Percentiles rank a stretch among this genome's conserved stretches.
Conservation (phyloP, 768 basidiomycete species). For the Podaxis sp. region DNA sequence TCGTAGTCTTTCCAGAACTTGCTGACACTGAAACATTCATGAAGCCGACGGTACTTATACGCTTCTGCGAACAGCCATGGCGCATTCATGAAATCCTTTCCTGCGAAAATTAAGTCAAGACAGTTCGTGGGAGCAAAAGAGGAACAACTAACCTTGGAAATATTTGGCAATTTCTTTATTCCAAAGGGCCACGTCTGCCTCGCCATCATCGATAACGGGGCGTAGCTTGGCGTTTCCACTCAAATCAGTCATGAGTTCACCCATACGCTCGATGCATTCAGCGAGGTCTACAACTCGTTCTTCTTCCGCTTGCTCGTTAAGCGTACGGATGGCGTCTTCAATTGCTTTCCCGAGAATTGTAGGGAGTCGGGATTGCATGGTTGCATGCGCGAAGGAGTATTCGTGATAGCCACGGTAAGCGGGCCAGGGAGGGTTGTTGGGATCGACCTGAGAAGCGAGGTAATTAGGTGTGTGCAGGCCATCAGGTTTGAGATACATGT, state of each 20-base stretch:
- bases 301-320: slow-evolving; percentile 83
- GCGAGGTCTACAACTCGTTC: slow-evolving; percentile 84
- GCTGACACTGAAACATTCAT: slow-evolving; percentile 91
- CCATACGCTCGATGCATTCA: slow-evolving; percentile 87
- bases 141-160: slow-evolving; percentile 68
- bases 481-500: slow-evolving; percentile 14
- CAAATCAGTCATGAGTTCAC: slow-evolving; percentile 83
- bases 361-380: slow-evolving; percentile 94
- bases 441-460: slow-evolving; percentile 54
- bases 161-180: slow-evolving; percentile 96
- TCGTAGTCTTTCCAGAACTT: slow-evolving; percentile 91
- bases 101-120: slow-evolving; percentile 30
- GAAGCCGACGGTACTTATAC: slow-evolving; percentile 88
- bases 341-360: slow-evolving; percentile 96
- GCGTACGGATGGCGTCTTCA: slow-evolving; percentile 84
- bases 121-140: neutral
- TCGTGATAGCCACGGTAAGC: slow-evolving; percentile 81
- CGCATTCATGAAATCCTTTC: slow-evolving; percentile 92
- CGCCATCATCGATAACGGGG: slow-evolving; percentile 87
- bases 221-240: slow-evolving; percentile 82
- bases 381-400: slow-evolving; percentile 86
- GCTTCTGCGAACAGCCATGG: slow-evolving; percentile 97
- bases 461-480: neutral
- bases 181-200: slow-evolving; percentile 93
- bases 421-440: slow-evolving; percentile 83